These are phyloP conservation scores for Polyplosphaeria fusca DNA, from an alignment of 495 filamentous ascomycete species.

Conservation along the genomic window DNA sequence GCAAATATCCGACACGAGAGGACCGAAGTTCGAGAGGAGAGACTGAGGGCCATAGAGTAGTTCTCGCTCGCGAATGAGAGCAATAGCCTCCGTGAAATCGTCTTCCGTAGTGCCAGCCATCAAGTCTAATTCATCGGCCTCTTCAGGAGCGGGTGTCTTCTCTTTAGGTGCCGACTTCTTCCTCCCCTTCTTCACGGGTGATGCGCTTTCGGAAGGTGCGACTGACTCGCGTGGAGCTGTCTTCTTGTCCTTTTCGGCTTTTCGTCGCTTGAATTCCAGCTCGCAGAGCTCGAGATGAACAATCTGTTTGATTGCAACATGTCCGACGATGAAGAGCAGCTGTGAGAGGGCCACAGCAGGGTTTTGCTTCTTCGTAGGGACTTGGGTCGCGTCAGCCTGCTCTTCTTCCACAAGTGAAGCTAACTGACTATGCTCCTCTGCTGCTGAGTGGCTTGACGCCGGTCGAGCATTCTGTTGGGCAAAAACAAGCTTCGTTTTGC, in stretches of 20 bases:
- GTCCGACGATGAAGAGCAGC: constrained; percentile 90
- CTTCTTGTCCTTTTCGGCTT: constrained; percentile 88
- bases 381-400: constrained; percentile 39
- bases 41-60: constrained; percentile 84
- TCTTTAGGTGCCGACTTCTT: constrained; percentile 48
- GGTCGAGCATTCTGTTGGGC: constrained; percentile 36
- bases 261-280: constrained; percentile 93
- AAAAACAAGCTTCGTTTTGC: constrained; percentile 85
- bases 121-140: constrained; percentile 81
- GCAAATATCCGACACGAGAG: constrained; percentile 87
- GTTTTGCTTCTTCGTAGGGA: constrained; percentile 24
- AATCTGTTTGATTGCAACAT: constrained; percentile 97
- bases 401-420: background rate
- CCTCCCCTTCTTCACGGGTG: constrained; percentile 48
- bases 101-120: constrained; percentile 98
- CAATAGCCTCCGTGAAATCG: constrained; percentile 96
- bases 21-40: constrained; percentile 82
- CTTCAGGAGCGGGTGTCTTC: constrained; percentile 40
- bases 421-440: constrained; percentile 43
- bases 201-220: constrained; percentile 32
- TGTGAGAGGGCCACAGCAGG: constrained; percentile 77
- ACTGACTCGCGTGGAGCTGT: constrained; percentile 32
- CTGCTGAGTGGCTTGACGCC: constrained; percentile 40
- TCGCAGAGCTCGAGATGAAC: constrained; percentile 99
- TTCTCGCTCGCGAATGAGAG: constrained; percentile 89